Conservation (phyloP, 2,329 filamentous ascomycete genomes). For the Neopestalotiopsis rosae region DNA sequence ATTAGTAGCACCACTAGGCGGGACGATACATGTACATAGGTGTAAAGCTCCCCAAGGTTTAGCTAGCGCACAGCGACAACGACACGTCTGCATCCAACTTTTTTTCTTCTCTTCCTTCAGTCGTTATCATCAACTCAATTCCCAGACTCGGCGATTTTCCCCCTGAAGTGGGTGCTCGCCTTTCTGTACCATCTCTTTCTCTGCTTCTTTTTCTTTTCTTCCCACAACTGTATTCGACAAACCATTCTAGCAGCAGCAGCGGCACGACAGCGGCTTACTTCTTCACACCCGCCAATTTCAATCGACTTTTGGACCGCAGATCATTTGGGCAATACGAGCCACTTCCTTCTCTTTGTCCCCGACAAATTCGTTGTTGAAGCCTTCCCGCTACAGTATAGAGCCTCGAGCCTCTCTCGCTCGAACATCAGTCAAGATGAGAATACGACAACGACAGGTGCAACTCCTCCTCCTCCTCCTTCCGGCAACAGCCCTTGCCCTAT, state of each 20-base stretch:
- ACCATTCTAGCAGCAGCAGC: neutral
- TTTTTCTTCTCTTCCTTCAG: slow-evolving; percentile 1
- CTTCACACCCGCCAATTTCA: neutral
- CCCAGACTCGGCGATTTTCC: neutral
- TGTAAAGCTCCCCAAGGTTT: neutral
- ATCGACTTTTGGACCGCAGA: neutral
- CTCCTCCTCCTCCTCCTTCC: slow-evolving; percentile 35
- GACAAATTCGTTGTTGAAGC: neutral
- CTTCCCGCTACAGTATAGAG: neutral
- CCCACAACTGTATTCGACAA: neutral
- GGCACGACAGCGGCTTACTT: neutral
- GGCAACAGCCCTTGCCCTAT: slow-evolving; percentile 28
- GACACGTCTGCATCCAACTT: slow-evolving; percentile 12
- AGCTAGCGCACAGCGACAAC: slow-evolving; percentile 9
- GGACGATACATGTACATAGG: neutral
- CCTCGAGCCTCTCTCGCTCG: neutral
- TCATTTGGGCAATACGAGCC: neutral
- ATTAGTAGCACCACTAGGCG: neutral
- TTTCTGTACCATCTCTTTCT: neutral
- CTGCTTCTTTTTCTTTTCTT: neutral
- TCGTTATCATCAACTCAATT: slow-evolving; percentile 2
- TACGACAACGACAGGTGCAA: slow-evolving; percentile 32
- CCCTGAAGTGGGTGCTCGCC: neutral
- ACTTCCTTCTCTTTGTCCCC: neutral
- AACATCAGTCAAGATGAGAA: slow-evolving; percentile 31